phyloP scores from a whole-genome alignment of 2,329 filamentous ascomycete species.

The Cercospora citrullina region DNA sequence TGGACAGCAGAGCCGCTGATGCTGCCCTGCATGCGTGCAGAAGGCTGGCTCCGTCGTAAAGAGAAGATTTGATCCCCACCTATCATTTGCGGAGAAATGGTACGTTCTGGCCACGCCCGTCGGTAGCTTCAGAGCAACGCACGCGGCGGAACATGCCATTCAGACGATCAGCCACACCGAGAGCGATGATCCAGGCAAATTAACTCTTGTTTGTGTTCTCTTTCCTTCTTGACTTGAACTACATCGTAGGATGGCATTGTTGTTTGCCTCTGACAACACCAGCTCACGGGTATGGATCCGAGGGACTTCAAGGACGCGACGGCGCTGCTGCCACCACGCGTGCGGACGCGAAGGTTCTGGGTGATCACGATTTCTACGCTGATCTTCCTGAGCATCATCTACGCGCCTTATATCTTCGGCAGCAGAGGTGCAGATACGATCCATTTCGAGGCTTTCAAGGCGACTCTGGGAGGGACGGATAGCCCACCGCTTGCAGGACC shows the following conservation, averaged over 20 bases:
- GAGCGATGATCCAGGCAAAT: neutral
- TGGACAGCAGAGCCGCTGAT: neutral
- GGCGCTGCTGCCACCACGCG: neutral
- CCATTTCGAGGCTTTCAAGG: neutral
- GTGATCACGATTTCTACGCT: neutral
- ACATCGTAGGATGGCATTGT: neutral
- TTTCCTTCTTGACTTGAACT: neutral
- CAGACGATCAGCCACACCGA: slow-evolving; percentile 1
- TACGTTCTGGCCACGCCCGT: slow-evolving; percentile 5
- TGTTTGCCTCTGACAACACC: neutral
- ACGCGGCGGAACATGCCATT: neutral
- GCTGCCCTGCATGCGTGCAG: neutral
- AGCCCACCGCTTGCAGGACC: neutral
- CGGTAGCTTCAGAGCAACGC: neutral
- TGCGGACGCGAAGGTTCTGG: slow-evolving; percentile 4
- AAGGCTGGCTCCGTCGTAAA: neutral
- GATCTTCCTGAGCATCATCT: slow-evolving; percentile 1
- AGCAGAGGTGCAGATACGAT: neutral
- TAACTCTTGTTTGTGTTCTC: neutral
- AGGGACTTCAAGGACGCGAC: slow-evolving; percentile 7
- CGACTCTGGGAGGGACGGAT: neutral
- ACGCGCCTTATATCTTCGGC: neutral
- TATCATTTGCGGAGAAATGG: slow-evolving; percentile 1
- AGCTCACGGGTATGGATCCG: neutral
- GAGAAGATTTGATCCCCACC: neutral